A percentile compares a stretch with the other conserved stretches of the same genome.
Conservation (phyloP, 495 filamentous ascomycete genomes). For the Neurospora sp. region DNA sequence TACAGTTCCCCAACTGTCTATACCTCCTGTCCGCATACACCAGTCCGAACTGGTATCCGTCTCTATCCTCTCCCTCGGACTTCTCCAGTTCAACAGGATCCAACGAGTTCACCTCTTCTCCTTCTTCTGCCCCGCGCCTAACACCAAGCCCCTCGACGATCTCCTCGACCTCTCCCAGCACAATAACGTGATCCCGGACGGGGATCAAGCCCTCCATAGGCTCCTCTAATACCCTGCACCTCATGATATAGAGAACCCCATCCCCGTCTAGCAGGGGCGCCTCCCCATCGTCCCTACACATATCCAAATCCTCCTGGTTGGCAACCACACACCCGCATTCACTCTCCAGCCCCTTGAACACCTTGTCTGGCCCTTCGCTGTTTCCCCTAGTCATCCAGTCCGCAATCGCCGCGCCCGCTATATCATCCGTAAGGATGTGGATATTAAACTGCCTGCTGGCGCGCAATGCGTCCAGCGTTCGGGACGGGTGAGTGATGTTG, state of each 20-base stretch:
- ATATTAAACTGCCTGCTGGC: slow-evolving; percentile 34
- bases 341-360: slow-evolving; percentile 20
- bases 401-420: slow-evolving; percentile 32
- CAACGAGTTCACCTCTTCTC: background rate
- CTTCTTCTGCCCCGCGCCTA: background rate
- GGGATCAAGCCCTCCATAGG: slow-evolving; percentile 24
- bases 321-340: slow-evolving; percentile 15
- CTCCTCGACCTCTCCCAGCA: slow-evolving; percentile 42
- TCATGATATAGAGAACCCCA: slow-evolving; percentile 32
- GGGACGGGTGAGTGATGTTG: slow-evolving; percentile 65
- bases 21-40: slow-evolving; percentile 35
- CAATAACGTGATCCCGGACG: slow-evolving; percentile 45
- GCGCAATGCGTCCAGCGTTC: slow-evolving; percentile 55
- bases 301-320: background rate
- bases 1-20: slow-evolving; percentile 26
- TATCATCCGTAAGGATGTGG: slow-evolving; percentile 35
- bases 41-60: slow-evolving; percentile 22
- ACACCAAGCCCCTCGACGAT: slow-evolving; percentile 22
- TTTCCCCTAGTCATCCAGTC: slow-evolving; percentile 33
- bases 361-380: slow-evolving; percentile 5
- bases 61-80: background rate
- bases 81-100: background rate
- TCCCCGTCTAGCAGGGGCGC: slow-evolving; percentile 23
- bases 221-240: slow-evolving; percentile 28
- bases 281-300: background rate